Percentiles rank a stretch among this genome's conserved stretches.
phyloP scores from a whole-genome alignment of 176 grass and related monocot genomes.

The Eragrostis nindensis region DNA sequence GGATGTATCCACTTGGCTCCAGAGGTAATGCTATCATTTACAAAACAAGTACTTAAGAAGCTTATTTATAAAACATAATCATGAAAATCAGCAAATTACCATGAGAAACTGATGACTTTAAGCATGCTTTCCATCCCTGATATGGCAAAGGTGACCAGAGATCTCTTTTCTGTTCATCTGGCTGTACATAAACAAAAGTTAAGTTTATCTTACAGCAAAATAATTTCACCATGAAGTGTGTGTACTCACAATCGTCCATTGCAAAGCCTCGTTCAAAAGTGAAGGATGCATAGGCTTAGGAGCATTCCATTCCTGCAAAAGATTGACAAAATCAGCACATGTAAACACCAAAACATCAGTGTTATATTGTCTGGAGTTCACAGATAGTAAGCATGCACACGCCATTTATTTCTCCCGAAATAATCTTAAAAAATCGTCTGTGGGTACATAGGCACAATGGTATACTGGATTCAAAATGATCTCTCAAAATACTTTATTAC shows the following conservation, averaged over 20 bases:
- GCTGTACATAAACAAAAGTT: conserved; percentile 42
- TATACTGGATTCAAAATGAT: not conserved
- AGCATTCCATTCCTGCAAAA: conserved; percentile 85
- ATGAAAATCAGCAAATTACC: conserved; percentile 51
- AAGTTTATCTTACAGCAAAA: conserved; percentile 4
- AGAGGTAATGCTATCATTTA: conserved; percentile 48
- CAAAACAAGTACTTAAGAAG: conserved; percentile 26
- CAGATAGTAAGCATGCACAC: not conserved
- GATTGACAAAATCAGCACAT: not conserved
- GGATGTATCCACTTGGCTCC: conserved; percentile 77
- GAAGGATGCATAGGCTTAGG: conserved; percentile 80
- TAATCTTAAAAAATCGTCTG: not conserved
- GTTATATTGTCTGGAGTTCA: not conserved
- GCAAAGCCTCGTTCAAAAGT: conserved; percentile 66
- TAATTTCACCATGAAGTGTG: conserved; percentile 1
- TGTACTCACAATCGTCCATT: conserved; percentile 57
- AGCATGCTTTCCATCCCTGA: conserved; percentile 84
- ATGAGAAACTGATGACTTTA: conserved; percentile 41
- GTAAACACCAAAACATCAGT: not conserved
- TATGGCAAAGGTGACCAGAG: conserved; percentile 73
- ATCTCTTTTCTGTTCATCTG: conserved; percentile 63
- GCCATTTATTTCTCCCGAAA: not conserved
- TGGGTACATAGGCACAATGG: conserved; percentile 1
- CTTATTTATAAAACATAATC: not conserved
- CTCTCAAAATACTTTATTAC: not conserved